These are phyloP conservation scores for Aspergillus conjunctus DNA, from an alignment of 495 filamentous ascomycete species.

Conservation along the genomic window DNA sequence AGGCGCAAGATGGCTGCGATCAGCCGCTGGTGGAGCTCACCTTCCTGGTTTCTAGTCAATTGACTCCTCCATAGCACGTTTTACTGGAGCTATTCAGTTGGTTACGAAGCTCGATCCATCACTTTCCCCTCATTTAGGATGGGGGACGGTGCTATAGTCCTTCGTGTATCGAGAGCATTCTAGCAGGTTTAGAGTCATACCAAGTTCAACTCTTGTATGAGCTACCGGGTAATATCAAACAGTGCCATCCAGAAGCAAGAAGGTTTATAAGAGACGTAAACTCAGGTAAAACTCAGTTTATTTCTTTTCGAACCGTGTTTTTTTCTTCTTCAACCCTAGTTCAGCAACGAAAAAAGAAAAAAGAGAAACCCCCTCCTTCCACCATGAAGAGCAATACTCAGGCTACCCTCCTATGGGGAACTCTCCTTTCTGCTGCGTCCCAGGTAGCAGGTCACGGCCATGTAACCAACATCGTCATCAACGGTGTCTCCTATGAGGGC, in stretches of 20 bases:
- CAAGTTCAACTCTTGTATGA: background rate
- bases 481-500: constrained; percentile 45
- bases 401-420: constrained; percentile 24
- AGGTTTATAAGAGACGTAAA: background rate
- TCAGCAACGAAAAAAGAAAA: background rate
- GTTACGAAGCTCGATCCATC: background rate
- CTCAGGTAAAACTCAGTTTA: background rate
- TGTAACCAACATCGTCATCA: constrained; percentile 56
- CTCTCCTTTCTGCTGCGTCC: constrained; percentile 43
- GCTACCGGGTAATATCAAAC: background rate
- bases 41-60: background rate
- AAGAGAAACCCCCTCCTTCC: constrained; percentile 8
- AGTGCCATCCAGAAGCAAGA: background rate
- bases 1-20: background rate
- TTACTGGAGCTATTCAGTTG: background rate
- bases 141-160: background rate
- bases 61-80: background rate
- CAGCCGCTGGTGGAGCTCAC: background rate
- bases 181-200: background rate
- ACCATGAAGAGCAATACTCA: constrained; percentile 26
- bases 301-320: background rate
- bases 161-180: background rate
- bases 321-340: background rate
- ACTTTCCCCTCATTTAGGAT: background rate
- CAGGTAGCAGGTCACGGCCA: constrained; percentile 60